Evolutionary conservation across 495 filamentous ascomycete genomes (phyloP), one percentile per base, ranked within the genome.

Genomic region (Diplogelasinospora grovesii): DNA sequence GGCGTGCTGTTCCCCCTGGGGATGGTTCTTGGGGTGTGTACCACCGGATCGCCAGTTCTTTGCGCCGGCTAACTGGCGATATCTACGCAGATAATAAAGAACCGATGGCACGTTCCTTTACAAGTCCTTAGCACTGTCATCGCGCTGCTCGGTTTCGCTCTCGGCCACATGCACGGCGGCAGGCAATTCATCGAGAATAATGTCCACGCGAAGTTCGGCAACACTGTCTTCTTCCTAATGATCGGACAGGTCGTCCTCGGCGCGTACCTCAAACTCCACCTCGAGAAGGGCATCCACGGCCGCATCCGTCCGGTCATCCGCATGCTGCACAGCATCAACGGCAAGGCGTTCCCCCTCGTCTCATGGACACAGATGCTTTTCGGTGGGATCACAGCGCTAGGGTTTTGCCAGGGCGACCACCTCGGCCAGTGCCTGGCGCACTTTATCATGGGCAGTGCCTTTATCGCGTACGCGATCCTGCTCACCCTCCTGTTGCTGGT

Each of bases 391-490:
- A 87, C 89, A 1, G 75, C 86, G 28, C 65, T 95, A 43, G 92
- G 92, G n/a, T 97, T 94, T 67, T 98, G 92, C 59, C 81, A 82
- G 37, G 89, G 70, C 18, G 92, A 97, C 36, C 92, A 97, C 58
- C 53, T 87, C 13, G 89, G 90, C 5, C 93, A 98, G 65, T 98
- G 92, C 64, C 64, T 86, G 20, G 93, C 92, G 22, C 92, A 98
- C 61, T 97, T 97, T 56, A 97, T 97, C 57, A 97, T 98, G 93
- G 92, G 92, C 14, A 84, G 82, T 43, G 89, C 90, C 2, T 97
- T 98, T 61, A 94, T 98, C 47, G 92, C 74, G 31, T 97, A 97
- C 54, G 92, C 86, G 13, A 84, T 96, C 34, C 54, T 90, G 34
- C 71, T 98, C 47, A 89, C 86, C 2, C 83, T 96, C 30, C 65